Evolutionary conservation across 805 yeast genomes (phyloP).

Genomic region (Wickerhamomyces hampshirensis): DNA sequence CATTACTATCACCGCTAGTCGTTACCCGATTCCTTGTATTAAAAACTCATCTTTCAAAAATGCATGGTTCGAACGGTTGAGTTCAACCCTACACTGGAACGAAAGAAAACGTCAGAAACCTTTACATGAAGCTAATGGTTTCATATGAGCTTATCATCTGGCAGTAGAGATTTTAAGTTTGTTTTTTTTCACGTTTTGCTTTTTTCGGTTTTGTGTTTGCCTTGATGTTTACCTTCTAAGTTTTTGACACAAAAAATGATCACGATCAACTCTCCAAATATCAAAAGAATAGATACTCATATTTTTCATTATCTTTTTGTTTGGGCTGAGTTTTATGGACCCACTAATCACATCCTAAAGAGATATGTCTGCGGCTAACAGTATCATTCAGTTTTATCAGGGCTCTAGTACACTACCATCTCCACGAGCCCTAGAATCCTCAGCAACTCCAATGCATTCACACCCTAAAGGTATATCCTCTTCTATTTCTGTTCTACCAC

Average conservation of each 20-base stretch:
- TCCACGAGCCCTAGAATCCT: constrained; percentile 5
- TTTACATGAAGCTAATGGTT: constrained; percentile 2
- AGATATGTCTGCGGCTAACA: constrained; percentile 13
- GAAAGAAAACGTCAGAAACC: constrained; percentile 31
- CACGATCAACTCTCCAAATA: background rate
- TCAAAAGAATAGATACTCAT: no score
- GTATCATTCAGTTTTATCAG: constrained; percentile 14
- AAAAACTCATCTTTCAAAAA: constrained; percentile 20
- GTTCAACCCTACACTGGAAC: constrained; percentile 32
- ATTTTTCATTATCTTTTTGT: no score
- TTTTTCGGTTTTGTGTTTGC: constrained; percentile 1
- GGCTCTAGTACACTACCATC: constrained; percentile 4
- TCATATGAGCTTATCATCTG: background rate
- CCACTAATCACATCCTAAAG: no score
- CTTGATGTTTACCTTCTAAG: background rate
- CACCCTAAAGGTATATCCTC: background rate
- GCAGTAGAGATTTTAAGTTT: no score
- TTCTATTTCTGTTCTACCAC: background rate
- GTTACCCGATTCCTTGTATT: constrained; percentile 29
- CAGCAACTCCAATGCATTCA: background rate
- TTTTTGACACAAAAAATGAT: constrained; percentile 1
- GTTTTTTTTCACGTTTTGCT: background rate
- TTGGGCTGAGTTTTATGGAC: no score
- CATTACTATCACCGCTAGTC: constrained; percentile 29
- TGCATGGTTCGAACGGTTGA: constrained; percentile 30